A percentile compares a stretch with the other conserved stretches of the same genome.
Evolutionary conservation across 2,329 filamentous ascomycete genomes (phyloP).

Genomic region (Calycina herbarum): DNA sequence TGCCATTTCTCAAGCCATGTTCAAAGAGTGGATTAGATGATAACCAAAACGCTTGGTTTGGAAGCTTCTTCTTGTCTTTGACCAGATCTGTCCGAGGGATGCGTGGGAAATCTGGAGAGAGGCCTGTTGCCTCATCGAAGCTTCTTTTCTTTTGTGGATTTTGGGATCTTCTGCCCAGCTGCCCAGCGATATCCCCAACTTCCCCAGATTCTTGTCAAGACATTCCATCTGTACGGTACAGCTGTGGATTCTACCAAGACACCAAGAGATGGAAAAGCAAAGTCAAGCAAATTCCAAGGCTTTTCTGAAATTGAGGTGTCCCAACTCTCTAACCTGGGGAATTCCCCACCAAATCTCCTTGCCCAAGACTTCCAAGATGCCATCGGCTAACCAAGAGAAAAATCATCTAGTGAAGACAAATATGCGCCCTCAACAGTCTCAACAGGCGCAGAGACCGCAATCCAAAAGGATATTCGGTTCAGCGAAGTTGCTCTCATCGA

Average conservation of each 20-base stretch:
- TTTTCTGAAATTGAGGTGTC: background rate
- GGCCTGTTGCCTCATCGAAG: background rate
- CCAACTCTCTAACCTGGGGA: background rate
- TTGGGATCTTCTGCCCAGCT: background rate
- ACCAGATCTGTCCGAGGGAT: background rate
- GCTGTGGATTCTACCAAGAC: background rate
- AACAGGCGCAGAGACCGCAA: conserved; percentile 46
- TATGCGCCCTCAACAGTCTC: conserved; percentile 56
- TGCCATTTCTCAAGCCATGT: background rate
- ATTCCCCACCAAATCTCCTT: background rate
- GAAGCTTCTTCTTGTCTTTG: conserved; percentile 1
- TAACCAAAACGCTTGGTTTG: background rate
- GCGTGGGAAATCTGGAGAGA: background rate
- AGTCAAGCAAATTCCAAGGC: background rate
- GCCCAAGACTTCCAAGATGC: background rate
- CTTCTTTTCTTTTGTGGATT: conserved; percentile 1
- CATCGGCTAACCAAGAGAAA: background rate
- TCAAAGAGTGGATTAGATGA: background rate
- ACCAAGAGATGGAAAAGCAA: background rate
- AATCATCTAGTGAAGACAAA: conserved; percentile 43
- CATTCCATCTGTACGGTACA: background rate
- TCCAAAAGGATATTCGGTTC: conserved; percentile 50
- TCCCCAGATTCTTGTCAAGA: conserved; percentile 1
- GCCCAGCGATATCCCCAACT: background rate
- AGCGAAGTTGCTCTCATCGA: conserved; percentile 51